Evolutionary conservation across 345 rosid genomes (phyloP), one percentile per base, ranked within the genome.

Genomic region (Cardiospermum halicacabum): DNA sequence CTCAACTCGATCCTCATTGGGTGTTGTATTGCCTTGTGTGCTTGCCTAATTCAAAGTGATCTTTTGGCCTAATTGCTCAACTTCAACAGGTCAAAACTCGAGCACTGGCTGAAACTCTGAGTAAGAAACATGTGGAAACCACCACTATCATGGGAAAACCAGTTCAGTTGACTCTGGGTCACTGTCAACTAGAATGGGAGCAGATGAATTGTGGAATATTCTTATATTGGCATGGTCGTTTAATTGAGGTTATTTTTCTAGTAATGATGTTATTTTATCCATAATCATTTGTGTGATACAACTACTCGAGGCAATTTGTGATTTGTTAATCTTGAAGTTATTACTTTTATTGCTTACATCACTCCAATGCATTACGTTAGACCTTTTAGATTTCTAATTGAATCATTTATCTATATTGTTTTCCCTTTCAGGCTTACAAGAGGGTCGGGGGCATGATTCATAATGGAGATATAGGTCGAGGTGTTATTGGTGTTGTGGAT

Each of bases 391-490:
- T n/a, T 43, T 40, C 36, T 22, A 19, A 9, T 53, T 4, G n/a
- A 47, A 32, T 28, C 30, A 47, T 47, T 19, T 40, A 19, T 43
- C 10, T n/a, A 62, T 56, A 19, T 11, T 64, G n/a, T n/a, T 26
- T 36, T 19, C 32, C 42, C 11, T 60, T 62, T 32, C 57, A 68
- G 80, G 77, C 80, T 60, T 76, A 72, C 58, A 72, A 65, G 67
- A 72, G 80, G 66, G 80, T 69, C 60, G 80, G 80, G 40, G 62
- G 74, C 71, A 76, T 76, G 80, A 43, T 69, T 13, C 80, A 76
- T 65, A 75, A 60, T 63, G 80, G 70, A 54, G 74, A 65, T n/a
- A 58, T 15, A 9, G 73, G 76, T 49, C 72, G 74, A 60, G 80
- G 80, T 11, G 68, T 76, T 53, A 72, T 76, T 30, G 80, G 76